Conservation (phyloP, 2,329 filamentous ascomycete species). For the Neopestalotiopsis sp. region DNA sequence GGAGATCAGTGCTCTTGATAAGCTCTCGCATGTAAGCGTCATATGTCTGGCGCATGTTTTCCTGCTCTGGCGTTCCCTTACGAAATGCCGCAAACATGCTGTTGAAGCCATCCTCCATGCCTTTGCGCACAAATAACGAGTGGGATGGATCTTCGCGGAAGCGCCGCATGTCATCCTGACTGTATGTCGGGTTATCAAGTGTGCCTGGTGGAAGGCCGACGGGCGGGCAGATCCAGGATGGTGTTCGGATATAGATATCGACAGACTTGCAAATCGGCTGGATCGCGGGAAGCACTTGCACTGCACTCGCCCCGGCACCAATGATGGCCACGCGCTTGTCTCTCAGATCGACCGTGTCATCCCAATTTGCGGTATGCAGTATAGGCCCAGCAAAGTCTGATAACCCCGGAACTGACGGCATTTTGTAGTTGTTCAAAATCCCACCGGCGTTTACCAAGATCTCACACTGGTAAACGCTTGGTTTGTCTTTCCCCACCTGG, state of each 20-base stretch:
- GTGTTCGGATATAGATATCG: conserved; percentile 1
- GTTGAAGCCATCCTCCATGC: conserved; percentile 8
- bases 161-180: background rate
- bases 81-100: conserved; percentile 1
- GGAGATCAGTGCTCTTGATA: background rate
- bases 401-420: conserved; percentile 57
- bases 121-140: background rate
- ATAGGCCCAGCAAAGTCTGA: conserved; percentile 56
- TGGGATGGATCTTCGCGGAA: background rate
- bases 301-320: conserved; percentile 35
- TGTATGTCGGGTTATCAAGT: background rate
- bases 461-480: background rate
- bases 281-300: conserved; percentile 11
- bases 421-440: conserved; percentile 40
- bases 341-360: conserved; percentile 50
- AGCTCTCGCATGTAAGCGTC: conserved; percentile 3
- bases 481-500: background rate
- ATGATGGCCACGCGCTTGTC: conserved; percentile 57
- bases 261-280: background rate
- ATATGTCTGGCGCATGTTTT: conserved; percentile 4
- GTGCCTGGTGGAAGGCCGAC: background rate
- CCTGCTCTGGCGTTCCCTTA: conserved; percentile 1
- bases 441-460: conserved; percentile 9
- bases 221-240: conserved; percentile 8
- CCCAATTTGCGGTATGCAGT: conserved; percentile 62